phyloP scores from a whole-genome alignment of 306 rosid genomes.

The Gleditsia sinensis region DNA sequence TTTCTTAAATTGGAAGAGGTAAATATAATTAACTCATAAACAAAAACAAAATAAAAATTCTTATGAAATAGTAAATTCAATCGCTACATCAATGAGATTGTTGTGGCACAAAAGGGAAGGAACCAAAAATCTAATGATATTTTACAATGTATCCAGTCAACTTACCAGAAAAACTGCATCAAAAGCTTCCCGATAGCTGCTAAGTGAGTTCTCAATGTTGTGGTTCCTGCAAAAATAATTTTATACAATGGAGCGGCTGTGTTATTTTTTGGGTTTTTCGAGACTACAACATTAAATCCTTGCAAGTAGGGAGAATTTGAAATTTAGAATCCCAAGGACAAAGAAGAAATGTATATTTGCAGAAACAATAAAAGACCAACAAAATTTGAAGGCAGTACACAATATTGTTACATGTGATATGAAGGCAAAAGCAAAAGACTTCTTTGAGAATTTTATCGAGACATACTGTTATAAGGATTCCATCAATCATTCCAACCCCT shows the following conservation, averaged over 20 bases:
- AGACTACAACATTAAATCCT: neutral
- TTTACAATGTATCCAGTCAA: conserved; percentile 17
- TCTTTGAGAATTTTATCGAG: too few relatives aligned
- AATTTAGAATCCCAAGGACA: neutral
- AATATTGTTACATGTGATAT: neutral
- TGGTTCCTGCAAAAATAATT: conserved; percentile 69
- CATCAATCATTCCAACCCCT: too few relatives aligned
- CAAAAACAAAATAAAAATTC: too few relatives aligned
- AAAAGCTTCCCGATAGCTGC: conserved; percentile 66
- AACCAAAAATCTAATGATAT: conserved; percentile 7
- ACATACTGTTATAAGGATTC: too few relatives aligned
- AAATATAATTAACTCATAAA: too few relatives aligned
- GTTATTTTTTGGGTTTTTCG: neutral
- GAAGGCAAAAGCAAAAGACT: neutral
- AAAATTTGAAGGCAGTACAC: neutral
- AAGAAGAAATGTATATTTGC: neutral
- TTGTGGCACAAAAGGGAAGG: conserved; percentile 20
- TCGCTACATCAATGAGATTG: neutral
- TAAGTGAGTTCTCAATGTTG: conserved; percentile 68
- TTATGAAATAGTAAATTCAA: too few relatives aligned
- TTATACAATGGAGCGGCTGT: conserved; percentile 21
- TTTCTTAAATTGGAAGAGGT: too few relatives aligned
- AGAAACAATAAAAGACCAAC: neutral
- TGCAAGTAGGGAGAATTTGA: neutral
- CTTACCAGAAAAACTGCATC: conserved; percentile 87